Base-by-base conservation (phyloP, 2,329 filamentous ascomycete species). In the Cercospora sesami region DNA sequence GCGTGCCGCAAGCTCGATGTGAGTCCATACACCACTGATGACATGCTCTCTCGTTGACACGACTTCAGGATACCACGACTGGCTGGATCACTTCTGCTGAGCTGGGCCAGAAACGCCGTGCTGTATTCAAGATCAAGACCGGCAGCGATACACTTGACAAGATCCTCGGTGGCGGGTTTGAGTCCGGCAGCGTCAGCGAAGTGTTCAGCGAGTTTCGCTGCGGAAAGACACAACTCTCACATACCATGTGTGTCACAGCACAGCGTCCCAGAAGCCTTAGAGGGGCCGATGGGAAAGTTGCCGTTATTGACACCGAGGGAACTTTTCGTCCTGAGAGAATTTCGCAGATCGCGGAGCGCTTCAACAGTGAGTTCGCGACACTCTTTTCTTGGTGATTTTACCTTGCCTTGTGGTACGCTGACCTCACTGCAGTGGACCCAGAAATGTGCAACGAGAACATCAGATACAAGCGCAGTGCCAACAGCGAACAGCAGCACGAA, bases 131-230 rank as follows among this genome's bases (percentile, higher is more conserved):
- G 71, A 87, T 91, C 63, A 89, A 87, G 26, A 91, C 89, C 18
- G 88, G 89, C n/a, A 90, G 88, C 78, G 90, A 90, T 78, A 86
- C 88, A 74, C 86, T 90, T 66, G 88, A 91, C 76, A 78, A 84
- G 16, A 87, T 89, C 67, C 83, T 91, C 4, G 58, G 63, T 33
- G 89, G 89, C 69, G 89, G 89, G 26, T 90, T 91, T 72, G 87
- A 90, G 77, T 90, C 87, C 53, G 88, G 89, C 86, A 90, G 87
- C 74, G 89, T 91, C 76, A 90, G 86, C 71, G 89, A 88, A 74
- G 84, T 87, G 28, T 88, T 85, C 77, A 86, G 86, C 69, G 86
- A 88, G 73, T 88, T 85, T 72, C 83, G 86, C 71, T 91, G 89
- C 75, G 88, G 89, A 68, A 91, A 91, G 79, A 90, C 89, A 18